A percentile compares a stretch with the other conserved stretches of the same genome.
Conservation (phyloP, 2,329 filamentous ascomycete species). For the Decorospora gaudefroyi region DNA sequence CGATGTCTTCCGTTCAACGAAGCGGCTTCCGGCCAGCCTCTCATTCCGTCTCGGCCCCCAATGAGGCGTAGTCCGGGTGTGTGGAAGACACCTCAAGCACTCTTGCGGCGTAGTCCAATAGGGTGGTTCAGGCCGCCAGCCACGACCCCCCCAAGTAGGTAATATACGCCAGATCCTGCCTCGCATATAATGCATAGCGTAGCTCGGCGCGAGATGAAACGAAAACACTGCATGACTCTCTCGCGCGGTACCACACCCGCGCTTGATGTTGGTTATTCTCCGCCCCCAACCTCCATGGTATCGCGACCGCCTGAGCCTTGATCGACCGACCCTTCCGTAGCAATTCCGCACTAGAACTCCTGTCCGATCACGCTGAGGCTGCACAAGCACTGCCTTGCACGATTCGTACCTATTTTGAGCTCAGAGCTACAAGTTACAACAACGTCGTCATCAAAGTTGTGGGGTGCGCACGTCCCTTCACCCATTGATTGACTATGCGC, state of each 20-base stretch:
- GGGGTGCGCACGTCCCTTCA: slow-evolving; percentile 1
- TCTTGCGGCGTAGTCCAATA: slow-evolving; percentile 10
- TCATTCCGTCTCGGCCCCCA: slow-evolving; percentile 10
- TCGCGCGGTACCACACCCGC: neutral
- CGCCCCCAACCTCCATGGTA: slow-evolving; percentile 2
- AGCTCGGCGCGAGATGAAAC: slow-evolving; percentile 2
- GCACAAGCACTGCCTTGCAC: neutral
- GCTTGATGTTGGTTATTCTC: slow-evolving; percentile 1
- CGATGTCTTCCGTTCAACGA: neutral
- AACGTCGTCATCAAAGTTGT: neutral
- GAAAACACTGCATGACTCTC: slow-evolving; percentile 1
- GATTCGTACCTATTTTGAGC: slow-evolving; percentile 1
- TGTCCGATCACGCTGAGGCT: neutral
- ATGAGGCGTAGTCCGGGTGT: slow-evolving; percentile 2
- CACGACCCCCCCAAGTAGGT: neutral
- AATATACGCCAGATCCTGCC: slow-evolving; percentile 4
- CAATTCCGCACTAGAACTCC: no score
- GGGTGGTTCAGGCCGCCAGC: slow-evolving; percentile 4
- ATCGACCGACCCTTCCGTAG: neutral
- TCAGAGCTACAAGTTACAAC: neutral
- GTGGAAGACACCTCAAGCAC: neutral
- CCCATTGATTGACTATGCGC: neutral
- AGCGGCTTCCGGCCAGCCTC: neutral
- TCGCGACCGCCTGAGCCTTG: neutral
- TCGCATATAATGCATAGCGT: neutral